Percentiles rank a stretch among this genome's conserved stretches.
phyloP scores from a whole-genome alignment of 805 yeast genomes.

The Candida corydali region DNA sequence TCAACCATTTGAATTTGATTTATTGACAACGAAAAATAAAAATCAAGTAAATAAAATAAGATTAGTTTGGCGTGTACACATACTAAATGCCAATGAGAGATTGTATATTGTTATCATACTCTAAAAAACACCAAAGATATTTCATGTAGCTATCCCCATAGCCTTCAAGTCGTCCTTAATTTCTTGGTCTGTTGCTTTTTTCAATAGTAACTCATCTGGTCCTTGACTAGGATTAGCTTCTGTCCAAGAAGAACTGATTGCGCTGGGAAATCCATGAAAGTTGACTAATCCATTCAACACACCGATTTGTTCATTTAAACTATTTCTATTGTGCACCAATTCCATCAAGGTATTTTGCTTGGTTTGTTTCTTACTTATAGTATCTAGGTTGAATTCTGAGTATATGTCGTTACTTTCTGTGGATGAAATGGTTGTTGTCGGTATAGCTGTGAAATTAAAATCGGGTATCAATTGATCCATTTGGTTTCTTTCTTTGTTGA shows the following conservation, averaged over 20 bases:
- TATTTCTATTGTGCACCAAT: conserved; percentile 62
- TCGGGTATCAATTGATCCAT: conserved; percentile 64
- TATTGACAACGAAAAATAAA: conserved; percentile 3
- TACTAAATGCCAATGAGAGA: no score
- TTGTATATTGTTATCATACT: no score
- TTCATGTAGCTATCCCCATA: conserved; percentile 44
- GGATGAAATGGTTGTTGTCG: conserved; percentile 15
- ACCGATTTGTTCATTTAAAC: conserved; percentile 65
- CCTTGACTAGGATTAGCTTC: conserved; percentile 15
- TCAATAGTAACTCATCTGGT: conserved; percentile 39
- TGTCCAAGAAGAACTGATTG: conserved; percentile 40
- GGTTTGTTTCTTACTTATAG: conserved; percentile 28
- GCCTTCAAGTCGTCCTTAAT: conserved; percentile 66
- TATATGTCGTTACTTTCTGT: no score
- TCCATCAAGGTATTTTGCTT: conserved; percentile 35
- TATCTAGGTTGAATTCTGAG: conserved; percentile 2
- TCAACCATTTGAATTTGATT: conserved; percentile 55
- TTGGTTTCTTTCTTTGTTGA: conserved; percentile 81
- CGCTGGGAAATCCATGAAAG: conserved; percentile 81
- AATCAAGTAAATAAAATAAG: not conserved
- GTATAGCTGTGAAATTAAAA: conserved; percentile 45
- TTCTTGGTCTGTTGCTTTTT: conserved; percentile 66
- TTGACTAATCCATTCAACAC: conserved; percentile 61
- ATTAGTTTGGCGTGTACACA: not conserved
- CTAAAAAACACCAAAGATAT: no score